These are phyloP conservation scores for Phytopythium helicoides DNA, from an alignment of 352 stramenopile species.

Conservation along the genomic window DNA sequence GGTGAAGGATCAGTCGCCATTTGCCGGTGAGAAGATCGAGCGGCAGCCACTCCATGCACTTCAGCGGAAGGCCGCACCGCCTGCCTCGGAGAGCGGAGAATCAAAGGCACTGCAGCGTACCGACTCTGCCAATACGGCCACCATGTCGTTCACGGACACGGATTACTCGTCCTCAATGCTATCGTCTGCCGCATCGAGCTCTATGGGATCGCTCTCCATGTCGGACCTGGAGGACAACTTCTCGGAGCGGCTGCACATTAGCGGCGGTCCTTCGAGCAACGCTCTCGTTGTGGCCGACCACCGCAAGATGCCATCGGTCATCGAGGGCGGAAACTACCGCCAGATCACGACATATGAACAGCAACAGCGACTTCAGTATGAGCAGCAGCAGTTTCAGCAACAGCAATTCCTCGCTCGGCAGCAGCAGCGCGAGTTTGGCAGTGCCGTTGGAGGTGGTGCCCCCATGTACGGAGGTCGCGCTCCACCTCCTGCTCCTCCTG, in stretches of 20 bases:
- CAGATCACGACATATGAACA: conserved; percentile 25
- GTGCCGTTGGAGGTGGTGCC: neutral
- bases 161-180: conserved; percentile 57
- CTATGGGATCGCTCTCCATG: conserved; percentile 36
- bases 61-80: conserved; percentile 14
- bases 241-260: conserved; percentile 18
- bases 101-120: conserved; percentile 25
- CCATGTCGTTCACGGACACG: conserved; percentile 44
- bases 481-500: neutral
- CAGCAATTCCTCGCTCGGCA: conserved; percentile 31
- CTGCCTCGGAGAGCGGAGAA: conserved; percentile 7
- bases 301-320: conserved; percentile 45
- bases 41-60: conserved; percentile 24
- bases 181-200: conserved; percentile 51
- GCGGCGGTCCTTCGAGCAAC: conserved; percentile 12
- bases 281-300: conserved; percentile 15
- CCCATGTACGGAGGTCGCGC: neutral
- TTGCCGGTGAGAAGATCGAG: conserved; percentile 49
- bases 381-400: conserved; percentile 32
- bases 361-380: conserved; percentile 23
- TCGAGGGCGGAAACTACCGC: conserved; percentile 22
- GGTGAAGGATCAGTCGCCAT: conserved; percentile 65
- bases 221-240: conserved; percentile 53
- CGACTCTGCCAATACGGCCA: conserved; percentile 17
- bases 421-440: conserved; percentile 6